Evolutionary conservation across 371 early-diverging fungal species (phyloP), one percentile per base, ranked within the genome.

Genomic region (Chytridium lagenaria): DNA sequence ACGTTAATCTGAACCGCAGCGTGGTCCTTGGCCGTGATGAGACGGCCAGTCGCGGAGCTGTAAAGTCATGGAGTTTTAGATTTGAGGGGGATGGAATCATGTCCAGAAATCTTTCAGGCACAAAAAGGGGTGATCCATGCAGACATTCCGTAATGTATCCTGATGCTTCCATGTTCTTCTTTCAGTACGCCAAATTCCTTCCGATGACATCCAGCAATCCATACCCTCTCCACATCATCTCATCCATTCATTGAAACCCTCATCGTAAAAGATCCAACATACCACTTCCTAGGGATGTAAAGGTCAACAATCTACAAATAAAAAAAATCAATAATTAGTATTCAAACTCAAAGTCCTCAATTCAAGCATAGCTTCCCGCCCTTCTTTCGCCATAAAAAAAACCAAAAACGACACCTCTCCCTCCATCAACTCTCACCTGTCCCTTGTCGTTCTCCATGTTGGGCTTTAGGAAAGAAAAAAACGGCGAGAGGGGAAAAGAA

Each of bases 1-100:
- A 98, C 85, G 94, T 95, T 97, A 90, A 98, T 90, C 89, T 98
- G 98, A 85, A 98, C 94, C 57, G 97, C 91, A 68, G 98, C 93
- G 91, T 98, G 98, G 89, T 98, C 98, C 91, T 98, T 94, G 86
- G 95, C 89, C 71, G 85, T 84, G 78, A 95, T 93, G 55, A 95
- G 87, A 70, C 95, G 91, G 86, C 90, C 90, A 77, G 94, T 95
- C 82, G 93, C 94, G 66, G 93, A 92, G 92, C 93, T 90, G 49
- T 44, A 19, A 69, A 22, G 68, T 33, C 5, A 52, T 15, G 36
- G 44, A 44, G n/a, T n/a, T n/a, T n/a, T n/a, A 52, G 44, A 68
- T 15, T 0, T 33, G 16, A 10, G 50, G 0, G 1, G 15, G 12
- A 15, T 38, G 15, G 12, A 39, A 10, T 10, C 36, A 12, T n/a